Conservation (phyloP, 2,329 filamentous ascomycete genomes). For the Arthroderma sp. region DNA sequence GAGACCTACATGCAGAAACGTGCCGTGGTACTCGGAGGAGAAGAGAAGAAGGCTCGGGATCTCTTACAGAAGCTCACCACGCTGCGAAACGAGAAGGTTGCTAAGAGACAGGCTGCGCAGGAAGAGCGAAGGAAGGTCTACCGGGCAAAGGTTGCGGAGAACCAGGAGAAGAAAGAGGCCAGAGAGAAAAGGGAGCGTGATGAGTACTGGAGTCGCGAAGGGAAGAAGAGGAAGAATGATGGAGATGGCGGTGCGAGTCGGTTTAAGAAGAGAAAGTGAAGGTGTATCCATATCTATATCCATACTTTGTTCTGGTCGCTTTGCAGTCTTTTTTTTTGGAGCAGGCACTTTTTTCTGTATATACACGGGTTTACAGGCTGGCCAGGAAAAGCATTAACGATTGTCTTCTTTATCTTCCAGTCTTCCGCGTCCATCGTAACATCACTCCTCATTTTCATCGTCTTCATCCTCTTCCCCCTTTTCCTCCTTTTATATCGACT, state of each 20-base stretch:
- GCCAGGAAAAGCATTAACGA: not conserved
- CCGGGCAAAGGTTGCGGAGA: slow-evolving; percentile 68
- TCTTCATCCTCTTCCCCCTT: not conserved
- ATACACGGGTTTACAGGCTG: not conserved
- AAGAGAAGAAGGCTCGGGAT: slow-evolving; percentile 79
- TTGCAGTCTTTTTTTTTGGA: not conserved
- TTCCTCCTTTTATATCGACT: not conserved
- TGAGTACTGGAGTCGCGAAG: slow-evolving; percentile 86
- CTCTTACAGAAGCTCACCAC: slow-evolving; percentile 89
- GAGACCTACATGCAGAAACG: slow-evolving; percentile 90
- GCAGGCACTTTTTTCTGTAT: not conserved
- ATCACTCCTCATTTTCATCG: not conserved
- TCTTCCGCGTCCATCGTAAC: not conserved
- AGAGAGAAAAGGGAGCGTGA: slow-evolving; percentile 84
- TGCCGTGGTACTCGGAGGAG: slow-evolving; percentile 70
- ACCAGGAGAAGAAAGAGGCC: slow-evolving; percentile 70
- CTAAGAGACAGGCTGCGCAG: slow-evolving; percentile 72
- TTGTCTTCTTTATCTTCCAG: not conserved
- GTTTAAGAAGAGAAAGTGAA: slow-evolving; percentile 34
- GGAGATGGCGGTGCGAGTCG: slow-evolving; percentile 35
- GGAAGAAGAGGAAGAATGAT: slow-evolving; percentile 58
- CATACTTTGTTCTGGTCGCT: not conserved
- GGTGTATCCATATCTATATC: not conserved
- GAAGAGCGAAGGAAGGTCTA: slow-evolving; percentile 74
- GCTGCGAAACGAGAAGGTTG: slow-evolving; percentile 77